These are phyloP conservation scores for Spencermartinsiella ligniputridi DNA, from an alignment of 1,139 yeast species.

Conservation along the genomic window DNA sequence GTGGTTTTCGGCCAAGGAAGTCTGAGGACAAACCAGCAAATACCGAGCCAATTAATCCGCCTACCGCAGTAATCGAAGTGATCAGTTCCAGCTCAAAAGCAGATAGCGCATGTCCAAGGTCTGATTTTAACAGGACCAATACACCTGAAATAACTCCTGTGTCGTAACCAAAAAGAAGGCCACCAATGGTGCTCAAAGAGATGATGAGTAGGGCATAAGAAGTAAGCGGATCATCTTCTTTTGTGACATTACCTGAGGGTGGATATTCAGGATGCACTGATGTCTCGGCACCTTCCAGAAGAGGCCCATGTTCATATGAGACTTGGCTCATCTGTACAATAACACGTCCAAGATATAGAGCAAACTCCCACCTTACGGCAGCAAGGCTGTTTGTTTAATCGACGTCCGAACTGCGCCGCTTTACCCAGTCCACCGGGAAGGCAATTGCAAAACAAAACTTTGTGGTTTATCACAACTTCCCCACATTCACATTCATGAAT, in stretches of 20 bases:
- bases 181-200: conserved; percentile 22
- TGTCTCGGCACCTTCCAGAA: neutral
- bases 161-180: conserved; percentile 26
- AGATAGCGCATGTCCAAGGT: conserved; percentile 26
- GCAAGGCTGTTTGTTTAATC: too few relatives aligned
- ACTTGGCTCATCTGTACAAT: too few relatives aligned
- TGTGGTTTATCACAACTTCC: too few relatives aligned
- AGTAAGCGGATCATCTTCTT: neutral
- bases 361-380: too few relatives aligned
- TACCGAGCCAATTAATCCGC: conserved; percentile 42
- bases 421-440: too few relatives aligned
- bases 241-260: neutral
- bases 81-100: conserved; percentile 38
- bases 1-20: conserved; percentile 36
- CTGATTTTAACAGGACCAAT: conserved; percentile 35
- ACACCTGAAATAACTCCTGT: conserved; percentile 25
- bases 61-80: conserved; percentile 41
- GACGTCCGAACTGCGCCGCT: too few relatives aligned
- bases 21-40: conserved; percentile 34
- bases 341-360: too few relatives aligned
- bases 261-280: too few relatives aligned
- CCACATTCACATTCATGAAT: too few relatives aligned
- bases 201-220: conserved; percentile 15
- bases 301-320: neutral
- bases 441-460: too few relatives aligned